These are phyloP conservation scores for Shiraia bambusicola DNA, from an alignment of 2,329 filamentous ascomycete genomes.

Conservation along the genomic window DNA sequence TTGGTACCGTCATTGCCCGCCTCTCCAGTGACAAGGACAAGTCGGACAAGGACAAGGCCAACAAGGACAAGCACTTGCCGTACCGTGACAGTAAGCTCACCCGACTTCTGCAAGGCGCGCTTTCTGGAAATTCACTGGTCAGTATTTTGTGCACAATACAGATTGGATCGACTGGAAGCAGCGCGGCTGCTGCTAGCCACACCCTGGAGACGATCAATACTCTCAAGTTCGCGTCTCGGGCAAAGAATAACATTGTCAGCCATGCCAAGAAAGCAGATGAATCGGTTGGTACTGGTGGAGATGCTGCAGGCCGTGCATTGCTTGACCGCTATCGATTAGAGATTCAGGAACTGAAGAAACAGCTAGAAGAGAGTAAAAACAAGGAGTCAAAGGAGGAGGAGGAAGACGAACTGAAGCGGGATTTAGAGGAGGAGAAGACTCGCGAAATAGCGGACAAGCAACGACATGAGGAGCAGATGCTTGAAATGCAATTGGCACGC, in stretches of 20 bases:
- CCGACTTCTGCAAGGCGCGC: slow-evolving; percentile 82
- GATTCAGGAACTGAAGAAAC: slow-evolving; percentile 76
- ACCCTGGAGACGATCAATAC: slow-evolving; percentile 91
- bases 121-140: slow-evolving; percentile 91
- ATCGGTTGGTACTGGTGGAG: slow-evolving; percentile 72
- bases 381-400: slow-evolving; percentile 58
- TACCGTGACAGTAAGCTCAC: slow-evolving; percentile 98
- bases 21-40: slow-evolving; percentile 90
- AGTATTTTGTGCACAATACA: slow-evolving; percentile 98
- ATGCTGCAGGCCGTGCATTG: slow-evolving; percentile 81
- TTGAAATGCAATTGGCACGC: slow-evolving; percentile 96
- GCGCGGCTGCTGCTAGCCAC: slow-evolving; percentile 71
- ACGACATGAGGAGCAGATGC: slow-evolving; percentile 93
- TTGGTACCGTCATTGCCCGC: slow-evolving; percentile 91
- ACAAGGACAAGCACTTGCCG: slow-evolving; percentile 91
- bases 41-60: slow-evolving; percentile 69
- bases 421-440: slow-evolving; percentile 67
- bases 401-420: slow-evolving; percentile 58
- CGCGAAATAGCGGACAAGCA: slow-evolving; percentile 73
- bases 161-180: slow-evolving; percentile 73
- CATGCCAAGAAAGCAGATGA: slow-evolving; percentile 95
- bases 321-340: slow-evolving; percentile 93
- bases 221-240: slow-evolving; percentile 91
- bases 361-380: slow-evolving; percentile 74
- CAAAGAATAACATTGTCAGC: slow-evolving; percentile 97